Conservation (phyloP, 306 rosid genomes). For the Carpinus fangiana region DNA sequence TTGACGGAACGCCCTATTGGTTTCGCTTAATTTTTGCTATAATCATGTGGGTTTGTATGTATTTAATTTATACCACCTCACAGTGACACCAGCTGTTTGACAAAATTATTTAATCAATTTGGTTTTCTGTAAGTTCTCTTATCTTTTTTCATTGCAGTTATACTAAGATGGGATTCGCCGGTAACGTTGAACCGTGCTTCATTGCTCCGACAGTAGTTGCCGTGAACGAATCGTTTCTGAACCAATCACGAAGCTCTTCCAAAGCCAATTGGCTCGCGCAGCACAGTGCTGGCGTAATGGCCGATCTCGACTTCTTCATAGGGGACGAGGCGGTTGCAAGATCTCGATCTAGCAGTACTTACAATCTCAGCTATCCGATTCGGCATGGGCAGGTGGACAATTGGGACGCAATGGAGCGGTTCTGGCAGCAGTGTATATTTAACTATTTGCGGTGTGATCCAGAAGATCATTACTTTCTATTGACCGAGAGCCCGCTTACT, state of each 20-base stretch:
- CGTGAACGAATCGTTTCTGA: slow-evolving; percentile 78
- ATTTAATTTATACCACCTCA: background rate
- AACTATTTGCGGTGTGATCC: slow-evolving; percentile 98
- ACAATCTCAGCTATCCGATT: slow-evolving; percentile 80
- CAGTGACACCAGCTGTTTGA: slow-evolving; percentile 20
- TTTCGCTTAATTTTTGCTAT: slow-evolving; percentile 5
- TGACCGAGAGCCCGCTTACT: slow-evolving; percentile 94
- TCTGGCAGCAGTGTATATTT: slow-evolving; percentile 97
- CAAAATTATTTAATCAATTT: slow-evolving; percentile 11
- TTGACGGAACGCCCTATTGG: background rate
- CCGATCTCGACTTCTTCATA: slow-evolving; percentile 97
- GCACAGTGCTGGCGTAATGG: slow-evolving; percentile 98
- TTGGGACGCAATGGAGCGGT: slow-evolving; percentile 99
- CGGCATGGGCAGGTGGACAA: slow-evolving; percentile 88
- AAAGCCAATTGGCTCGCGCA: slow-evolving; percentile 84
- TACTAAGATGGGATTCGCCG: slow-evolving; percentile 98
- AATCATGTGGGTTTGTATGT: background rate
- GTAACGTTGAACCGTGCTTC: slow-evolving; percentile 95
- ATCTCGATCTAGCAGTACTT: slow-evolving; percentile 81
- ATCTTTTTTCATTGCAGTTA: slow-evolving; percentile 48
- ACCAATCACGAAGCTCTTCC: slow-evolving; percentile 67
- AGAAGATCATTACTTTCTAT: slow-evolving; percentile 93
- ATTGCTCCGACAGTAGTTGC: slow-evolving; percentile 89
- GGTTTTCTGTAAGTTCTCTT: slow-evolving; percentile 7
- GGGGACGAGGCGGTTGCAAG: slow-evolving; percentile 89